phyloP scores from a whole-genome alignment of 2,329 filamentous ascomycete species.

The Talaromyces islandicus region DNA sequence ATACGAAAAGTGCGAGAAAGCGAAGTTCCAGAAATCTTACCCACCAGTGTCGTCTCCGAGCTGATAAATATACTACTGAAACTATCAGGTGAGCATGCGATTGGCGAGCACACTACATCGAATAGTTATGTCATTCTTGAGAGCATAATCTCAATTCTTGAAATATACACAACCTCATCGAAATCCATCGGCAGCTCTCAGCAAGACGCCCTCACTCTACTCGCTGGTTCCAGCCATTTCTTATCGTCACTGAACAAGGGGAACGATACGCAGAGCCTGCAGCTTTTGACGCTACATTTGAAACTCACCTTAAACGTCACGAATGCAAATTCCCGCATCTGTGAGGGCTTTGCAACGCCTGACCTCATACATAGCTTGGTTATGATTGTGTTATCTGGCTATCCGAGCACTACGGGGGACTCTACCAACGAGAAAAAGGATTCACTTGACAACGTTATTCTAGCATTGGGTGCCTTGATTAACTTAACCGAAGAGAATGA shows the following conservation, averaged over 20 bases:
- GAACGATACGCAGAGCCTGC: slow-evolving; percentile 15
- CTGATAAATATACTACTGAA: slow-evolving; percentile 25
- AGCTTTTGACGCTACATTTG: slow-evolving; percentile 43
- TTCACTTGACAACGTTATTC: slow-evolving; percentile 65
- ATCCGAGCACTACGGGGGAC: slow-evolving; percentile 23
- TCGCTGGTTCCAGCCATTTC: slow-evolving; percentile 33
- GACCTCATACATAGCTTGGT: slow-evolving; percentile 33
- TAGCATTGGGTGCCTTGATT: slow-evolving; percentile 76
- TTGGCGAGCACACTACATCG: background rate
- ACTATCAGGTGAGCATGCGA: slow-evolving; percentile 12
- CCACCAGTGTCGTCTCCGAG: slow-evolving; percentile 19
- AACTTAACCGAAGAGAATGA: slow-evolving; percentile 78
- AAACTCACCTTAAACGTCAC: slow-evolving; percentile 78
- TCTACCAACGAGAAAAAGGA: slow-evolving; percentile 39
- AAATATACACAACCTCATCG: slow-evolving; percentile 28
- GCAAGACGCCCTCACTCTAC: slow-evolving; percentile 20
- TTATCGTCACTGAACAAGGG: slow-evolving; percentile 21
- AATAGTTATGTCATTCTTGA: slow-evolving; percentile 20
- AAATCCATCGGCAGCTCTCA: slow-evolving; percentile 21
- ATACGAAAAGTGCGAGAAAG: slow-evolving; percentile 27
- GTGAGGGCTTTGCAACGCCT: slow-evolving; percentile 56
- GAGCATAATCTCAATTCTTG: slow-evolving; percentile 30
- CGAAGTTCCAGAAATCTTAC: slow-evolving; percentile 21
- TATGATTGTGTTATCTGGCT: slow-evolving; percentile 28
- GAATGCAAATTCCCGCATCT: slow-evolving; percentile 68